Percentiles rank a stretch among this genome's conserved stretches.
Conservation (phyloP, 177 flowering plant genomes). For the Vitis hybrid region DNA sequence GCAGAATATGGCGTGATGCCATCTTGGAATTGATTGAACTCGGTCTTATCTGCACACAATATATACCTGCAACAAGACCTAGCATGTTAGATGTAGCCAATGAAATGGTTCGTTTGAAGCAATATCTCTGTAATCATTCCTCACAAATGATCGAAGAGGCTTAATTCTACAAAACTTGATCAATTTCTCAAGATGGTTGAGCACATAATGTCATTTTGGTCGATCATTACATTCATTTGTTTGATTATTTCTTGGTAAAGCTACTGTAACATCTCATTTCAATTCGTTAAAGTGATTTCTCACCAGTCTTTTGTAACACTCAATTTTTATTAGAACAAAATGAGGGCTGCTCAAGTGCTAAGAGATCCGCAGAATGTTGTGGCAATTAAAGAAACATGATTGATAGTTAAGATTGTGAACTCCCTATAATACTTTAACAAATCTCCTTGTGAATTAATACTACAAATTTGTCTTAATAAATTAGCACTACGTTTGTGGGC, state of each 20-base stretch:
- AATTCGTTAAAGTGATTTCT: not conserved
- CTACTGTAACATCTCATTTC: not conserved
- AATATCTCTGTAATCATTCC: slow-evolving; percentile 43
- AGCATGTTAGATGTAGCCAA: slow-evolving; percentile 68
- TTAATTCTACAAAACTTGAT: slow-evolving; percentile 8
- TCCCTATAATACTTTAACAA: not conserved
- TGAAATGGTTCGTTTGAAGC: slow-evolving; percentile 65
- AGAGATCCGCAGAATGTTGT: too few species aligned
- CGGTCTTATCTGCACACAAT: slow-evolving; percentile 76
- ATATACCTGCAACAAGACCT: slow-evolving; percentile 59
- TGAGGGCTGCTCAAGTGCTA: too few species aligned
- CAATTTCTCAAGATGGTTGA: not conserved
- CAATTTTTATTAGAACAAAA: too few species aligned
- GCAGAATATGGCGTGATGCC: slow-evolving; percentile 38
- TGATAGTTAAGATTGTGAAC: not conserved
- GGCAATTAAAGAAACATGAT: not conserved
- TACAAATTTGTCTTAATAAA: not conserved
- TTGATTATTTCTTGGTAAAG: slow-evolving; percentile 4
- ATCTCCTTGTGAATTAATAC: not conserved
- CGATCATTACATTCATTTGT: not conserved
- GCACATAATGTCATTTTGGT: not conserved
- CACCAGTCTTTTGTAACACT: not conserved
- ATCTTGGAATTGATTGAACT: slow-evolving; percentile 74
- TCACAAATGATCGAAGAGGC: slow-evolving; percentile 16
- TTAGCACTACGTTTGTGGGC: slow-evolving; percentile 2